Base-by-base conservation (phyloP, 2,329 filamentous ascomycete species). In the Nemania diffusa region DNA sequence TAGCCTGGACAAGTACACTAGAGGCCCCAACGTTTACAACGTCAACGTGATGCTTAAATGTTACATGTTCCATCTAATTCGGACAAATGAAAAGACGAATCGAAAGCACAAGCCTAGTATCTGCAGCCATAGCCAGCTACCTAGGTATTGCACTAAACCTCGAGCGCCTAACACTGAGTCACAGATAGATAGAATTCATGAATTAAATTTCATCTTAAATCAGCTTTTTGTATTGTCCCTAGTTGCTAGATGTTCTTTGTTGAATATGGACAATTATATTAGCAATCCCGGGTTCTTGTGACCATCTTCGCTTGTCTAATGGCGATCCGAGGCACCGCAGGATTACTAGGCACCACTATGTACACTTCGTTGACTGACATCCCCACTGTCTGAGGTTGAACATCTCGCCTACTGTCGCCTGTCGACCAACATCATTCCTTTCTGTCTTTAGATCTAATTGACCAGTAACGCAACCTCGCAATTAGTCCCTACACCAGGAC, bases 201-300 rank as follows among this genome's bases (percentile, higher is more conserved):
- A 1, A 9, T 46, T 8, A 1, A 17, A 20, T 63, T 37, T 17
- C 9, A 46, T 46, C n/a, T 53, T 53, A 37, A 50, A 34, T 24
- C 24, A 22, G 34, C 26, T 24, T 40, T 13, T 44, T n/a, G 15
- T 32, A 3, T 48, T 17, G 5, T 60, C 22, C 46, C 44, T 27
- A 42, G 24, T 13, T 29, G 56, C 34, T n/a, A 51, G 27, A 57
- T 62, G 51, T 55, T 57, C 44, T 44, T 61, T 72, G 71, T 70
- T 72, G 68, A 72, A 72, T 71, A 71, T 65, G 48, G 62, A 69
- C 67, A 68, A 71, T 65, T 69, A 64, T 65, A 69, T 72, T 71
- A 71, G 62, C 65, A 69, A 48, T 69, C 66, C 66, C 52, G 29
- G 50, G 37, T 44, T 9, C 27, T 44, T 27, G 7, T 52, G 48